Evolutionary conservation across 805 yeast species (phyloP), one percentile per base, ranked within the genome.

Genomic region (Zygosaccharomyces rouxii): DNA sequence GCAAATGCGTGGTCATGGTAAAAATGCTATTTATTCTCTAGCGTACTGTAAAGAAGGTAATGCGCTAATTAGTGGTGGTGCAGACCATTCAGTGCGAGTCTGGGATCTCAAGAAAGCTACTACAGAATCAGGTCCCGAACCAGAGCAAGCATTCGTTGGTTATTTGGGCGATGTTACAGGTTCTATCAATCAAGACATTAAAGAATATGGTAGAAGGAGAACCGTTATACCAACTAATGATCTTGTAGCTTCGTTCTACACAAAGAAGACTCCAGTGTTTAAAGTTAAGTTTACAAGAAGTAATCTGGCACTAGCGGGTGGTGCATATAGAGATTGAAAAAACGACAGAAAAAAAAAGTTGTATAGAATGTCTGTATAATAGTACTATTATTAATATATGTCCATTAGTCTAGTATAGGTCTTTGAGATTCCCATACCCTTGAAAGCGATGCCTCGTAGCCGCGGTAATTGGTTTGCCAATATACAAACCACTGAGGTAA

Each of bases 91-190:
- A 1, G 95, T 94, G 2, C 77, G 99, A 55, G 95, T 89, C 3
- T 94, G 99, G 99, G 98, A 94, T 67, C 81, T 89, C 45, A 89
- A 86, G 65, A 80, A 82, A 58, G 89, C 88, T 46, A 89, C 97
- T 0, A 75, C 76, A 46, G 96, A 89, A 58, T 80, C 83, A 1
- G 85, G 85, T 5, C 81, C 86, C 7, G 82, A 79, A 51, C 90
- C 96, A 0, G 96, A 87, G 63, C 79, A 84, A 23, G 79, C 80
- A 57, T 70, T 72, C 42, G 67, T 63, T 7, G 71, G 58, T 22
- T 68, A 70, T 39, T 55, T 59, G 38, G 70, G 68, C 16, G 70
- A 65, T 53, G 61, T 67, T 19, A 59, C 68, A 16, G 54, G 66
- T 2, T 57, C 66, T 2, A 59, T 59, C 16, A 56, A 59, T 31